These are phyloP conservation scores for Aegle marmelos DNA, from an alignment of 345 rosid genomes.

Conservation along the genomic window DNA sequence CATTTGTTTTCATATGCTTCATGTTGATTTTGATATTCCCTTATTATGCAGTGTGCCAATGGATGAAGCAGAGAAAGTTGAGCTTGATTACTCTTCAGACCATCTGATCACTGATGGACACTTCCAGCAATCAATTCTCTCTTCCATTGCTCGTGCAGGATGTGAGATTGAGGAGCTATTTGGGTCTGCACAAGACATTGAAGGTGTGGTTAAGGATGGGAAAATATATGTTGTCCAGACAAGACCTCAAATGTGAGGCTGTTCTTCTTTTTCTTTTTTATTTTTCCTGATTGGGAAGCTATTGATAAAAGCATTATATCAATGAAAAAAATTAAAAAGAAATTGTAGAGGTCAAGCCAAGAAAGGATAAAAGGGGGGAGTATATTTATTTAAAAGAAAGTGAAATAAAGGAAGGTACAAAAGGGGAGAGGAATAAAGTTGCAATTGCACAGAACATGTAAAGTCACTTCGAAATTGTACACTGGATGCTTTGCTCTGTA, in stretches of 20 bases:
- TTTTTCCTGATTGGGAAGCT: background rate
- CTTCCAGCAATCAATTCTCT: constrained; percentile 62
- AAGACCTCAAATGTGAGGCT: constrained; percentile 83
- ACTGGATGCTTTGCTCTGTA: background rate
- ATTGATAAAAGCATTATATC: background rate
- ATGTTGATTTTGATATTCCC: background rate
- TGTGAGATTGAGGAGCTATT: constrained; percentile 76
- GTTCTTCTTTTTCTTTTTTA: background rate
- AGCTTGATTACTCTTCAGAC: constrained; percentile 79
- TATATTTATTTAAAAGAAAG: background rate
- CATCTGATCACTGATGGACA: constrained; percentile 58
- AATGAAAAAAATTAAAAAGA: background rate
- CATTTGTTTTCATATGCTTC: background rate
- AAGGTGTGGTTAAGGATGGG: constrained; percentile 87
- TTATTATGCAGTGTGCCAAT: constrained; percentile 75
- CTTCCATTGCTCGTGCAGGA: constrained; percentile 79
- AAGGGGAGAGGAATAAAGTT: background rate
- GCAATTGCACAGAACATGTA: background rate
- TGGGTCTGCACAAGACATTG: constrained; percentile 92
- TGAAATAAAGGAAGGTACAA: background rate
- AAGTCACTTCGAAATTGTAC: background rate
- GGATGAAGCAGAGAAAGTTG: constrained; percentile 85
- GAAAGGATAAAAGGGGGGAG: background rate
- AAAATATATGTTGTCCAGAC: constrained; percentile 92
- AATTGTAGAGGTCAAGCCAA: background rate